These are phyloP conservation scores for Beauveria asiatica DNA, from an alignment of 2,329 filamentous ascomycete genomes.

Conservation along the genomic window DNA sequence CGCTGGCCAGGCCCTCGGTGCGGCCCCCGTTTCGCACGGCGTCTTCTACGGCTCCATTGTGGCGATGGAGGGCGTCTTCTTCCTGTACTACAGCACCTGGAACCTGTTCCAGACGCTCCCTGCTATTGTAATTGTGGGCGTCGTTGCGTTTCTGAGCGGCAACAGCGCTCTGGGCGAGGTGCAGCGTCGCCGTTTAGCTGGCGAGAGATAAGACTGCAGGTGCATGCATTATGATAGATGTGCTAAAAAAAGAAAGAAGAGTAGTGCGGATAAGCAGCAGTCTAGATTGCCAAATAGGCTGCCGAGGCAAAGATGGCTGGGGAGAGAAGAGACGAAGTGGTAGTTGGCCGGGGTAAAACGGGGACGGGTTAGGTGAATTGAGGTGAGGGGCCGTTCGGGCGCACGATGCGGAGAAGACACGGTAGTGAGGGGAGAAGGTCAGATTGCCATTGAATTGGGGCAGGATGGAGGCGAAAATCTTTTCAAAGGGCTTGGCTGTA, in stretches of 20 bases:
- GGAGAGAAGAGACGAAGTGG: not conserved
- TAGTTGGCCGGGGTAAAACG: conserved; percentile 8
- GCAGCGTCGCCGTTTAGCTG: conserved; percentile 75
- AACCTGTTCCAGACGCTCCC: conserved; percentile 86
- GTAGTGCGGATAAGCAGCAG: not conserved
- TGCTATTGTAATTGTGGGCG: conserved; percentile 56
- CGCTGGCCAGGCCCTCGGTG: conserved; percentile 62
- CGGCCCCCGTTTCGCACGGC: conserved; percentile 71
- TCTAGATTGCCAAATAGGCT: not conserved
- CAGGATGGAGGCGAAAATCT: not conserved
- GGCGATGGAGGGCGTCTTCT: conserved; percentile 84
- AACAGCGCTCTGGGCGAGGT: conserved; percentile 88
- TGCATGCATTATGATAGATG: not conserved
- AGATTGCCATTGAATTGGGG: not conserved
- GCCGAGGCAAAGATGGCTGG: conserved; percentile 1
- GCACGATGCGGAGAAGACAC: not conserved
- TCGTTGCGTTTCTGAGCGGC: conserved; percentile 75
- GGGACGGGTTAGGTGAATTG: conserved; percentile 8
- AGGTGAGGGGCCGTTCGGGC: not conserved
- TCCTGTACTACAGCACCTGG: conserved; percentile 89
- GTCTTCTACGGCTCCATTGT: conserved; percentile 83
- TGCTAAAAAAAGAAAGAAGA: not conserved
- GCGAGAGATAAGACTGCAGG: conserved; percentile 40
- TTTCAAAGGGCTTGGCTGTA: not conserved
- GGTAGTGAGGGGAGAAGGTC: not conserved